phyloP scores from a whole-genome alignment of 345 rosid species.

The Salix brachista region DNA sequence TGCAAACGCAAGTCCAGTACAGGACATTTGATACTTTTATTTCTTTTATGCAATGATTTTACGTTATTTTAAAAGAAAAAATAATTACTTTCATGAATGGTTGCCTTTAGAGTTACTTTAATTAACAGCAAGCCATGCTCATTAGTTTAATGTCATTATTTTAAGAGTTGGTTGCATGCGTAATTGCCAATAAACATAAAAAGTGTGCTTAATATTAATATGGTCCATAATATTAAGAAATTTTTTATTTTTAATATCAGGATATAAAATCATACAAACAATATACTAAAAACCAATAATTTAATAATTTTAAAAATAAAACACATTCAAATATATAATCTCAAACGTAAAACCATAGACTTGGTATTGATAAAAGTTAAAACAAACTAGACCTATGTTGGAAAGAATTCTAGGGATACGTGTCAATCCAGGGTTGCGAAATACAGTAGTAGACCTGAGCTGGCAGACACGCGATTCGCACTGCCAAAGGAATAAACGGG shows the following conservation, averaged over 20 bases:
- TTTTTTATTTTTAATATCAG: too few species aligned
- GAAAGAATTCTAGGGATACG: neutral
- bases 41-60: neutral
- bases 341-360: neutral
- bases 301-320: too few species aligned
- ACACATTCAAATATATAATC: too few species aligned
- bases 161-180: too few species aligned
- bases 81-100: neutral
- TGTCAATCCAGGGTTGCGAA: neutral
- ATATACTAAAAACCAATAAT: too few species aligned
- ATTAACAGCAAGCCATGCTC: neutral
- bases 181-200: too few species aligned
- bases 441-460: neutral
- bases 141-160: neutral
- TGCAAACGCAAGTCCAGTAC: too few species aligned
- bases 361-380: neutral
- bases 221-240: too few species aligned
- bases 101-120: neutral
- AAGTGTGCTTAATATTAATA: too few species aligned
- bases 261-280: too few species aligned
- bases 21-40: too few species aligned
- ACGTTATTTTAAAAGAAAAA: neutral
- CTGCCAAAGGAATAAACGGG: constrained; percentile 7
- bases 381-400: neutral
- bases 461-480: constrained; percentile 12